Evolutionary conservation across 225 moss, liverwort and hornwort species (phyloP), one percentile per base, ranked within the genome.

Genomic region (Takakia lepidozioides): DNA sequence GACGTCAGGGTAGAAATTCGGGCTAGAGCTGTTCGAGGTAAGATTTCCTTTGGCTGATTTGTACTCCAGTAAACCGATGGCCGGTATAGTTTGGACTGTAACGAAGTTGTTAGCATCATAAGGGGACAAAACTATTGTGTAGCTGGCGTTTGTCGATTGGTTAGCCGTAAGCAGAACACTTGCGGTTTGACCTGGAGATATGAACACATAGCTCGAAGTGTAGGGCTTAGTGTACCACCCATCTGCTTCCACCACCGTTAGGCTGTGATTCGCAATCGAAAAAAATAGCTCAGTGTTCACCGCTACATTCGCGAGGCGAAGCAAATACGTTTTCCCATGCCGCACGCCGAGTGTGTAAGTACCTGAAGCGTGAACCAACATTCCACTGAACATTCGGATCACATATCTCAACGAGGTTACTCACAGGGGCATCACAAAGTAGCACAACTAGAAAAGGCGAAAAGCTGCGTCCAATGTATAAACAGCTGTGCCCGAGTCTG

Each of bases 131-230:
- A 19, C 26, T 35, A 57, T 9, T 64, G 72, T 0, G 72, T 78
- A 22, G 72, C 26, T 54, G 78, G 64, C 36, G 36, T 56, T 43
- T 34, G 18, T 16, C 11, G 32, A 11, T 11, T 69, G 8, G 45
- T 70, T 66, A 21, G 77, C 29, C 27, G 25, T 52, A 24, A 82
- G 29, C 6, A 73, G 59, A 38, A 77, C 77, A 54, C 77, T 76
- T 23, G 69, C 69, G 17, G 73, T 73, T 59, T 82, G 82, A 19
- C 82, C 82, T 3, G 82, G 82, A 23, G 77, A 36, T 13, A 82
- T 34, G 16, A 43, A 63, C 19, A 82, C 14, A 46, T 42, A 22
- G 22, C 66, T 30, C 8, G 57, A 58, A 5, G 54, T 57, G 44
- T 61, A 66, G 19, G 72, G 77, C 50, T 67, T 67, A 28, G 72